Evolutionary conservation across 257 asterid species (phyloP).

Genomic region (Ocimum tenuiflorum): DNA sequence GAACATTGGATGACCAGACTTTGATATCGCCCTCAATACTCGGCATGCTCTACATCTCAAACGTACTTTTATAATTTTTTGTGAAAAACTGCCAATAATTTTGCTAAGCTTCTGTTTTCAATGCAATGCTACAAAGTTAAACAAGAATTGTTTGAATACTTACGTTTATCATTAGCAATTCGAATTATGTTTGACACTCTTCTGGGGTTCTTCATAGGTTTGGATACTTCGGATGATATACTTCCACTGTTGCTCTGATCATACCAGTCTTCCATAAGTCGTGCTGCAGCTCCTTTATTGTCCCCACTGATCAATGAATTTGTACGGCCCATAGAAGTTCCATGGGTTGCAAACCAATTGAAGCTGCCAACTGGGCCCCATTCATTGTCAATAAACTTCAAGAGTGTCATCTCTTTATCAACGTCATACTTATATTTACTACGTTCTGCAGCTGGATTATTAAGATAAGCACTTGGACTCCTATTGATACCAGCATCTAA

Average conservation of each 20-base stretch:
- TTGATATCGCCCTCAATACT: no score
- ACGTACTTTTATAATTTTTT: not conserved
- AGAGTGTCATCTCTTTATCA: conserved; percentile 87
- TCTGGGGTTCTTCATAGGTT: conserved; percentile 38
- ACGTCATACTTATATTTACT: conserved; percentile 73
- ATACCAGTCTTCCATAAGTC: conserved; percentile 99
- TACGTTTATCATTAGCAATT: conserved; percentile 48
- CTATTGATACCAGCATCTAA: conserved; percentile 88
- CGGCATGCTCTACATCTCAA: not conserved
- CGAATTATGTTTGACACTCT: conserved; percentile 84
- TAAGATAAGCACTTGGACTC: conserved; percentile 95
- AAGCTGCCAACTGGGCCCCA: conserved; percentile 99
- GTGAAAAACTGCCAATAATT: not conserved
- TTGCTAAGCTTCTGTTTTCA: not conserved
- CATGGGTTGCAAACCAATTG: conserved; percentile 99
- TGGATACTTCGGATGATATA: conserved; percentile 19
- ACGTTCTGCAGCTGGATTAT: conserved; percentile 85
- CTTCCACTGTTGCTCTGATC: conserved; percentile 39
- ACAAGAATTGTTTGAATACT: conserved; percentile 22
- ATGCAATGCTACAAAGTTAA: not conserved
- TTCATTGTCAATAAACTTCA: conserved; percentile 81
- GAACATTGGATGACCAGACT: not conserved
- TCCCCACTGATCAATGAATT: conserved; percentile 94
- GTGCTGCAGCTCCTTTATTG: conserved; percentile 98
- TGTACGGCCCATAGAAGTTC: conserved; percentile 97